Conservation (phyloP, 73 alveolate species). For the Paramecium caudatum region DNA sequence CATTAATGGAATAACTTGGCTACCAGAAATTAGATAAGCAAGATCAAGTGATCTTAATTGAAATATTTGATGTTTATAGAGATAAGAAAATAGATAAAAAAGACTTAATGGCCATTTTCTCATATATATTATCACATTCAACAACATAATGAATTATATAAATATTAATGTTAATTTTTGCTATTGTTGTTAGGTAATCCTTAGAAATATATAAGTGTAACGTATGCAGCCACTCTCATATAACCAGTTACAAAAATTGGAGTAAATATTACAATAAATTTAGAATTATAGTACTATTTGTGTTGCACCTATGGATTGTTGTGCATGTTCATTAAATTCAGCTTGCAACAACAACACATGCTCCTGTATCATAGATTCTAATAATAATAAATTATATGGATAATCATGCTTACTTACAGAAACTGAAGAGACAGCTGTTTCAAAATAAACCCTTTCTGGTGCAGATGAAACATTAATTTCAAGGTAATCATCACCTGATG, state of each 20-base stretch:
- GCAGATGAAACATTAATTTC: slow-evolving; percentile 38
- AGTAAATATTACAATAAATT: neutral
- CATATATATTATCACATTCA: neutral
- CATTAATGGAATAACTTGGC: neutral
- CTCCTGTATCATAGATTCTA: neutral
- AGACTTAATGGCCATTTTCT: neutral
- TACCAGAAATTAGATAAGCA: slow-evolving; percentile 39
- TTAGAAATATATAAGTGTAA: neutral
- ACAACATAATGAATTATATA: neutral
- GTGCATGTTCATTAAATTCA: slow-evolving; percentile 29
- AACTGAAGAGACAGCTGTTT: slow-evolving; percentile 5
- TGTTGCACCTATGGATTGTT: neutral
- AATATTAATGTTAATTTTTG: slow-evolving; percentile 22
- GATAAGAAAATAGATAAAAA: neutral
- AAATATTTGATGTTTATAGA: neutral
- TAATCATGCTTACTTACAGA: neutral
- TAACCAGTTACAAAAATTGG: neutral
- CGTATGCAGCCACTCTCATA: slow-evolving; percentile 9
- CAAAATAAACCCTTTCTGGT: neutral
- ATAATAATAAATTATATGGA: neutral
- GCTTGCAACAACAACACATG: neutral
- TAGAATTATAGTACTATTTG: neutral
- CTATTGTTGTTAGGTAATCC: neutral
- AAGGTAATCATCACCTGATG: neutral
- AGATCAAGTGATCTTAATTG: slow-evolving; percentile 31